These are phyloP conservation scores for Fomitopsis palustris DNA, from an alignment of 1,284 basidiomycete genomes.

Conservation along the genomic window DNA sequence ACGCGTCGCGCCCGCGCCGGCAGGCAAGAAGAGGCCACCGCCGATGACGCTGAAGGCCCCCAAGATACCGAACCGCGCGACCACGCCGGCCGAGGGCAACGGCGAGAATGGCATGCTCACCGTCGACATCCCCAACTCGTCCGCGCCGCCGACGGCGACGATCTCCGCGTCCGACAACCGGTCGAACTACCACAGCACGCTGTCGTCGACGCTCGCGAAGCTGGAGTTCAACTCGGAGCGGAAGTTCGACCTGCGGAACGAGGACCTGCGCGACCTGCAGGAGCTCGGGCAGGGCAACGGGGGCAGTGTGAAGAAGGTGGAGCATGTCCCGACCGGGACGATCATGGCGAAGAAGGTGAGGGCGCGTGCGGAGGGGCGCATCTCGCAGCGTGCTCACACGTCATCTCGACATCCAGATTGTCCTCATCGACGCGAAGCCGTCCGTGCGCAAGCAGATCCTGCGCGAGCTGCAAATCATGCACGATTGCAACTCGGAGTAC, in stretches of 20 bases:
- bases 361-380: slow-evolving; percentile 8
- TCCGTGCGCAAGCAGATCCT: slow-evolving; percentile 98
- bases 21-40: slow-evolving; percentile 55
- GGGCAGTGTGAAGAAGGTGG: slow-evolving; percentile 95
- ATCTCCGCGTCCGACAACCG: slow-evolving; percentile 39
- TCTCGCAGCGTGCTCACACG: neutral
- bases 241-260: slow-evolving; percentile 74
- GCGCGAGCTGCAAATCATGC: slow-evolving; percentile 97
- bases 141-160: slow-evolving; percentile 35
- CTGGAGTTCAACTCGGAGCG: slow-evolving; percentile 74
- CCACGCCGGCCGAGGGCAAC: slow-evolving; percentile 28
- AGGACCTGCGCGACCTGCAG: slow-evolving; percentile 79
- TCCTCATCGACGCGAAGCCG: slow-evolving; percentile 96
- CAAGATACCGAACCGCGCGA: slow-evolving; percentile 42
- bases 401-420: slow-evolving; percentile 58
- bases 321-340: slow-evolving; percentile 84
- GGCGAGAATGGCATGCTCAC: slow-evolving; percentile 36
- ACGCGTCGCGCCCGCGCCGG: slow-evolving; percentile 31
- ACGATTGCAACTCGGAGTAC: slow-evolving; percentile 90
- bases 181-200: slow-evolving; percentile 66
- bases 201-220: slow-evolving; percentile 72
- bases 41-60: slow-evolving; percentile 52
- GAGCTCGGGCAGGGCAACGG: slow-evolving; percentile 98
- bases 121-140: slow-evolving; percentile 33
- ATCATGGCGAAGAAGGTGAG: slow-evolving; percentile 95